Conservation (phyloP, 2,329 filamentous ascomycete species). For the Zasmidium citrigriseum region DNA sequence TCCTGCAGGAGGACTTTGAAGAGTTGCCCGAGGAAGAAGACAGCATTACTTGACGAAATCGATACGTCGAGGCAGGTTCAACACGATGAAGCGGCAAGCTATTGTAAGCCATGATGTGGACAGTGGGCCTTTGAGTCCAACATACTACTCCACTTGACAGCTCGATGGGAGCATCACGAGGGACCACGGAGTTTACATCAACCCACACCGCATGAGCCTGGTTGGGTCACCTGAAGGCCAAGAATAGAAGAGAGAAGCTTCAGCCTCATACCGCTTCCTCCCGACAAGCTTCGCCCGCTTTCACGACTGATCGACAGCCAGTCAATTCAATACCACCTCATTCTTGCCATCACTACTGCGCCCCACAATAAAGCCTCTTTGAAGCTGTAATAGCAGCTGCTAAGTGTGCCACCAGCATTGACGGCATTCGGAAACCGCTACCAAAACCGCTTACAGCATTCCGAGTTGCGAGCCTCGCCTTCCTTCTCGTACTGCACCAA, state of each 20-base stretch:
- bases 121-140: too few relatives aligned
- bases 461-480: not conserved
- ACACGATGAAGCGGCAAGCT: too few relatives aligned
- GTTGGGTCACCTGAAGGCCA: not conserved
- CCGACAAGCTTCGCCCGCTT: not conserved
- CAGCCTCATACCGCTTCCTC: not conserved
- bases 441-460: not conserved
- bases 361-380: too few relatives aligned
- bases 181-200: not conserved
- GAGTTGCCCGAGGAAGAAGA: not conserved
- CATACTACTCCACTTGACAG: too few relatives aligned
- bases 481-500: not conserved
- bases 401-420: not conserved
- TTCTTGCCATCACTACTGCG: not conserved
- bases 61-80: not conserved
- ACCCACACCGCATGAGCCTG: too few relatives aligned
- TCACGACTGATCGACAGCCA: not conserved
- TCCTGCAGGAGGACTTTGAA: constrained; percentile 14
- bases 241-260: not conserved
- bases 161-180: too few relatives aligned
- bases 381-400: not conserved
- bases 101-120: too few relatives aligned
- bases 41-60: not conserved
- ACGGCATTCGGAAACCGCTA: not conserved
- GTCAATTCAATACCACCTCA: not conserved